Evolutionary conservation across 495 filamentous ascomycete species (phyloP).

Genomic region (Hamigera avellanea): DNA sequence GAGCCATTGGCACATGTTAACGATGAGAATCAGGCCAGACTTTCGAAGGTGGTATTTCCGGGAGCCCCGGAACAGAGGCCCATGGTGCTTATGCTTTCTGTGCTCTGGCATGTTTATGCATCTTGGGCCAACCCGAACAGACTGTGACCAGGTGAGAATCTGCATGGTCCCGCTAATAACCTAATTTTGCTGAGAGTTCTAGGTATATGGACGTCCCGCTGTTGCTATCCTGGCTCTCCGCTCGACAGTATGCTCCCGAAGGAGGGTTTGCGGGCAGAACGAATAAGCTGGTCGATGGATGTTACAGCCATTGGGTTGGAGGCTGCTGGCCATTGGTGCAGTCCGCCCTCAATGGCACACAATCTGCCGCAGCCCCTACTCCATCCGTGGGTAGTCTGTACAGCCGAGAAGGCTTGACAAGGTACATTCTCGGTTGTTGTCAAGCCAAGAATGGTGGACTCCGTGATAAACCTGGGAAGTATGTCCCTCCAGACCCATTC

Average conservation of each 20-base stretch:
- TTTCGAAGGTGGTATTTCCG: conserved; percentile 86
- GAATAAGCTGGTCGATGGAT: conserved; percentile 97
- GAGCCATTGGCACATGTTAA: conserved; percentile 3
- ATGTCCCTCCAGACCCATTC: conserved; percentile 22
- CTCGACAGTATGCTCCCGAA: conserved; percentile 82
- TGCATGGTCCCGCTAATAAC: background rate
- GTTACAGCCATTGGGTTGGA: conserved; percentile 96
- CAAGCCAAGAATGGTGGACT: conserved; percentile 72
- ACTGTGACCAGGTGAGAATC: conserved; percentile 50
- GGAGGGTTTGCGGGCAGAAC: conserved; percentile 86
- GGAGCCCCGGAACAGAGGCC: conserved; percentile 69
- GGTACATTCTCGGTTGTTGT: conserved; percentile 84
- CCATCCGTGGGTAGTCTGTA: conserved; percentile 43
- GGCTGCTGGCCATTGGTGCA: conserved; percentile 86
- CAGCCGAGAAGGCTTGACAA: conserved; percentile 69
- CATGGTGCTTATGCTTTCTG: conserved; percentile 98
- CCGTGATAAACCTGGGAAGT: conserved; percentile 90
- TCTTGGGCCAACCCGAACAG: conserved; percentile 64
- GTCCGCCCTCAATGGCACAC: conserved; percentile 53
- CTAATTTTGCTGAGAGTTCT: conserved; percentile 8
- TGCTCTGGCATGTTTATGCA: conserved; percentile 73
- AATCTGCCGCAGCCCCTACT: conserved; percentile 9
- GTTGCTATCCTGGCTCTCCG: conserved; percentile 76
- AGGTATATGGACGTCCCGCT: conserved; percentile 69
- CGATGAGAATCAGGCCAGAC: conserved; percentile 56